Conservation (phyloP, 345 rosid genomes). For the Corchorus olitorius region DNA sequence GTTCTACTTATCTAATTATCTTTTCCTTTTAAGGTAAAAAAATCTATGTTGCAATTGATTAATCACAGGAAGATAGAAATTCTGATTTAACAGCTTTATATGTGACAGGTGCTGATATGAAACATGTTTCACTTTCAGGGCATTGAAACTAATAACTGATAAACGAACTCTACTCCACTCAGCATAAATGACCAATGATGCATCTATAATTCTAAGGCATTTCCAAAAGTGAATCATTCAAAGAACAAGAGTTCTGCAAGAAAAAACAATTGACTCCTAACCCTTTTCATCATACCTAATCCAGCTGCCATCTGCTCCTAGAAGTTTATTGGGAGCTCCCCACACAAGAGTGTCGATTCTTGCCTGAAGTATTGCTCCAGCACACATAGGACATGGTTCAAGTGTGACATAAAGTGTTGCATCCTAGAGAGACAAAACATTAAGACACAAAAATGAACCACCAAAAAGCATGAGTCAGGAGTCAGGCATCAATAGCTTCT, state of each 20-base stretch:
- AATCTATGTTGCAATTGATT: background rate
- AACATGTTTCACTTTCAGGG: background rate
- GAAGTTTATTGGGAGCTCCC: constrained; percentile 99
- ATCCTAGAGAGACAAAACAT: constrained; percentile 45
- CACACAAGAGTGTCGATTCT: constrained; percentile 85
- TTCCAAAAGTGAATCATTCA: background rate
- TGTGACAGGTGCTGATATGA: background rate
- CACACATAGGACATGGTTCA: constrained; percentile 98
- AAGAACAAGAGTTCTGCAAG: background rate
- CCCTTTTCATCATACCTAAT: constrained; percentile 53
- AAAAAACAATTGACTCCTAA: background rate
- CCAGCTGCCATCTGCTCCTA: constrained; percentile 99
- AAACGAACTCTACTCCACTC: background rate
- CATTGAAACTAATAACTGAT: background rate
- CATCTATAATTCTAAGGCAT: background rate
- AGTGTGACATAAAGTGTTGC: constrained; percentile 90
- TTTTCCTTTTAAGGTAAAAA: background rate
- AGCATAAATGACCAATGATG: background rate
- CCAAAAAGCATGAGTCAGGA: background rate
- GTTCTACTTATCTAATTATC: background rate
- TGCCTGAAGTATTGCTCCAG: constrained; percentile 98
- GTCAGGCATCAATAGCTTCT: background rate
- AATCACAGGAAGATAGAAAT: background rate
- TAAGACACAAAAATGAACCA: background rate
- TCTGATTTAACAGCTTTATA: background rate